Evolutionary conservation across 2,329 filamentous ascomycete genomes (phyloP).

Genomic region (Elsinoe australis): DNA sequence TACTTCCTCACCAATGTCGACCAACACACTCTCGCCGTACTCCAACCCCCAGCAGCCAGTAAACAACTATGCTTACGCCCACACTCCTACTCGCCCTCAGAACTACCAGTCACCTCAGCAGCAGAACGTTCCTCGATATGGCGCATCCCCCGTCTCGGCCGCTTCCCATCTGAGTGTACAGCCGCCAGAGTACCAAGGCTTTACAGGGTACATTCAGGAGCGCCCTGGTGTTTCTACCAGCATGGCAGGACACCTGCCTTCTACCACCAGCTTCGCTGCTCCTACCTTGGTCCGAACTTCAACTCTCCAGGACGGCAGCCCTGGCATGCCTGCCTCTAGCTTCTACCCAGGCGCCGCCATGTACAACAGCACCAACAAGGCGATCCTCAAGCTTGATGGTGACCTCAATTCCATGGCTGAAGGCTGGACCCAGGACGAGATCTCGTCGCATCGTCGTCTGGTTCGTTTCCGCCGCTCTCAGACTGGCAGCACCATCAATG

Average conservation of each 20-base stretch:
- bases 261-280: slow-evolving; percentile 40
- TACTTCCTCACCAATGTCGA: slow-evolving; percentile 19
- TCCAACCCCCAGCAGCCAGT: slow-evolving; percentile 18
- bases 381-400: slow-evolving; percentile 73
- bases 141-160: slow-evolving; percentile 12
- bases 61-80: slow-evolving; percentile 24
- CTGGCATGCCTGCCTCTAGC: slow-evolving; percentile 40
- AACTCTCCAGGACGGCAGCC: slow-evolving; percentile 51
- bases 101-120: slow-evolving; percentile 23
- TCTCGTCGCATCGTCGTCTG: slow-evolving; percentile 68
- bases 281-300: slow-evolving; percentile 61
- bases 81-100: slow-evolving; percentile 34
- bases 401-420: slow-evolving; percentile 78
- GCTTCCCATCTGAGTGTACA: slow-evolving; percentile 16
- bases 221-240: slow-evolving; percentile 32
- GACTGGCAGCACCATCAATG: slow-evolving; percentile 69
- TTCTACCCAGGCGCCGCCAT: slow-evolving; percentile 77
- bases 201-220: slow-evolving; percentile 39
- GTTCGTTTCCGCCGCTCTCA: slow-evolving; percentile 84
- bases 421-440: slow-evolving; percentile 76
- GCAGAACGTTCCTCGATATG: slow-evolving; percentile 18
- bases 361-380: slow-evolving; percentile 65
- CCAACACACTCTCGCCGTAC: slow-evolving; percentile 18
- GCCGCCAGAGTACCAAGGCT: slow-evolving; percentile 28
- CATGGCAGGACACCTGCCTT: slow-evolving; percentile 37